A percentile compares a stretch with the other conserved stretches of the same genome.
phyloP scores from a whole-genome alignment of 2,329 filamentous ascomycete species.

The Sclerotinia nivalis region DNA sequence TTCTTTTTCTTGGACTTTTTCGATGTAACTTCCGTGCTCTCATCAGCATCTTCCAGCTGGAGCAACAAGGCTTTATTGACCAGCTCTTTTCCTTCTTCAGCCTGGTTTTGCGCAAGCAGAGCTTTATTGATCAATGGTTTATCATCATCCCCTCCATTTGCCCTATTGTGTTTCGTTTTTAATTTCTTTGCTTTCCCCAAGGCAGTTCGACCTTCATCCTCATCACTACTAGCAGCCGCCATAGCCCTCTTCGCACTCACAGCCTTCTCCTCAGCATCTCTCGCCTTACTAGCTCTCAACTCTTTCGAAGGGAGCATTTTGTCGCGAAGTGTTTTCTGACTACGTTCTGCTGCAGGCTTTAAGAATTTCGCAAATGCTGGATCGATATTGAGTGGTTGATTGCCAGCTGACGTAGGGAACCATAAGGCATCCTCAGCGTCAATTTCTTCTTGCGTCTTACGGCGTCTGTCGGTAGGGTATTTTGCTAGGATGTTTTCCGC shows the following conservation, averaged over 20 bases:
- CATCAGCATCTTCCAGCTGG: constrained; percentile 13
- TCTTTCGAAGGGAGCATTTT: constrained; percentile 39
- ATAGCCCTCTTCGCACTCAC: constrained; percentile 38
- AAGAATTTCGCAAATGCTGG: constrained; percentile 38
- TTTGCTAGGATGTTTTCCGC: constrained; percentile 32
- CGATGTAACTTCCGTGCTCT: constrained; percentile 16
- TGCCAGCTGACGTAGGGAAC: constrained; percentile 36
- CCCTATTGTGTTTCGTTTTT: constrained; percentile 27
- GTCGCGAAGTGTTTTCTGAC: constrained; percentile 40
- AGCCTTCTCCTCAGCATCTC: constrained; percentile 41
- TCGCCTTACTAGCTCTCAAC: constrained; percentile 39
- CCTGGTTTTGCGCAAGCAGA: constrained; percentile 12
- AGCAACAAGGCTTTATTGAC: constrained; percentile 20
- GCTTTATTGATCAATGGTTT: constrained; percentile 24
- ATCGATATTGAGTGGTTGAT: constrained; percentile 40
- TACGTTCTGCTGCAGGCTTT: constrained; percentile 36
- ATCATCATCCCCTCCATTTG: not conserved
- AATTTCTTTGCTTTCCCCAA: constrained; percentile 41
- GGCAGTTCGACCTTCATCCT: constrained; percentile 42
- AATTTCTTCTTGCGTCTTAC: constrained; percentile 40
- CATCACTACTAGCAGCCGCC: constrained; percentile 41
- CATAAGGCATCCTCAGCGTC: constrained; percentile 40
- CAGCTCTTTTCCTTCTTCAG: constrained; percentile 19
- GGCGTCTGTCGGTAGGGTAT: constrained; percentile 37
- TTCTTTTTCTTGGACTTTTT: constrained; percentile 26